Conservation (phyloP, 768 basidiomycete genomes). For the Mrakia hoshinonis region DNA sequence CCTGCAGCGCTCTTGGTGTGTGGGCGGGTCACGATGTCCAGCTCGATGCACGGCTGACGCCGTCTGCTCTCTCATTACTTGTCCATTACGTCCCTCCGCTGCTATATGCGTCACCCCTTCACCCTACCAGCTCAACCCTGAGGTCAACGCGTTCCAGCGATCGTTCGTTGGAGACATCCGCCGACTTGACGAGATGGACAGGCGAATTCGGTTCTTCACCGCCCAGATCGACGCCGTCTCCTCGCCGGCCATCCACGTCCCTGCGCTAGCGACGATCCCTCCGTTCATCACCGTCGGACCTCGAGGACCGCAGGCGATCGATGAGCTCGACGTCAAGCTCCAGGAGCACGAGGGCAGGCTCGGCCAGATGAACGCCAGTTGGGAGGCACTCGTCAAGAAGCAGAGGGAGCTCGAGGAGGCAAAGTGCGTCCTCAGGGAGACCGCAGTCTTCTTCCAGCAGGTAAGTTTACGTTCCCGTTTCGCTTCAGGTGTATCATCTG, state of each 20-base stretch:
- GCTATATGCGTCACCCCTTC: background rate
- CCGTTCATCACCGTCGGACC: conserved; percentile 84
- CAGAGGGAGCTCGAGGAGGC: conserved; percentile 84
- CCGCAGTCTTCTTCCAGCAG: conserved; percentile 89
- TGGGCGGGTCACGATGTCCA: background rate
- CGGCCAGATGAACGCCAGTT: conserved; percentile 83
- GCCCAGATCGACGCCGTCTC: conserved; percentile 78
- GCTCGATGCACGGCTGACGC: conserved; percentile 8
- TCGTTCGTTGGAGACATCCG: conserved; percentile 95
- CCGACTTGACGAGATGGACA: conserved; percentile 89
- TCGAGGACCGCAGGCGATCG: conserved; percentile 82
- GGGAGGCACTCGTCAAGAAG: conserved; percentile 76
- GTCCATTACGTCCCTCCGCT: conserved; percentile 5
- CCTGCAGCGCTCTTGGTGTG: too few species aligned
- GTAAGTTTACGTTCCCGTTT: conserved; percentile 40
- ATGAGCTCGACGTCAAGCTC: conserved; percentile 82
- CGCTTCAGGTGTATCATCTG: background rate
- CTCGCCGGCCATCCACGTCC: conserved; percentile 62
- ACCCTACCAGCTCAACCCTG: conserved; percentile 68
- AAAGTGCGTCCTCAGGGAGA: conserved; percentile 85
- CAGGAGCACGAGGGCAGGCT: conserved; percentile 77
- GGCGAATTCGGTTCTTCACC: conserved; percentile 82
- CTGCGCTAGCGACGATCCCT: conserved; percentile 75
- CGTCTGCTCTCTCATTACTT: background rate
- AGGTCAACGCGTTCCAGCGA: conserved; percentile 94